Evolutionary conservation across 2,329 filamentous ascomycete species (phyloP), one percentile per base, ranked within the genome.

Genomic region (Clarireedia hainanense): DNA sequence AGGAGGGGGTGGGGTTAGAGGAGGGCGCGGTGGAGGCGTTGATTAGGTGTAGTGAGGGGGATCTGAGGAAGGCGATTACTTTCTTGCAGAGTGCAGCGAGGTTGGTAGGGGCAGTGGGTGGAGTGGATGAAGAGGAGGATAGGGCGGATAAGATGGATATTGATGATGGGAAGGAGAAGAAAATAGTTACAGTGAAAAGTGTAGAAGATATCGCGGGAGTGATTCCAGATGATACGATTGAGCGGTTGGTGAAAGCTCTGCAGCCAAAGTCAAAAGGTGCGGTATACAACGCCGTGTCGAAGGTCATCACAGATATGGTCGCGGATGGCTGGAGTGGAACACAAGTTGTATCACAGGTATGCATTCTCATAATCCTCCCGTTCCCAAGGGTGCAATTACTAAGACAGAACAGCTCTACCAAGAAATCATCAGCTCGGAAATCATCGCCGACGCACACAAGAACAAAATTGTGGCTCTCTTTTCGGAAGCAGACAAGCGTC

Each of bases 131-230:
- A 15, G 64, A 66, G 47, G 71, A 68, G 48, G 66, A 70, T 43
- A 70, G 71, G 17, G 78, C 74, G 48, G 71, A 76, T 63, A 69
- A 72, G 40, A 74, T 69, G 50, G 75, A 75, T 55, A 67, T 69
- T 4, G 71, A 73, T 27, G 83, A 47, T 42, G 80, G 81, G 54
- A 80, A 82, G 53, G 78, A 81, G 43, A 85, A 87, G 75, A 81
- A 86, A 57, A 77, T 75, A 12, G 83, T 97, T 47, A 92, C 91
- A 0, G 80, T 91, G 39, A 83, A 82, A 64, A 89, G 83, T 52
- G 83, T 99, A 47, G 89, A 97, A 69, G 94, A 99, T 65, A 99
- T 99, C 69, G 92, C 94, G 0, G 94, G 95, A 55, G 90, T 97
- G 2, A 91, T 99, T 63, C 94, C 95, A 0, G 79, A 85, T 14